Evolutionary conservation across 2,329 filamentous ascomycete genomes (phyloP), one percentile per base, ranked within the genome.

Genomic region (Fusarium sacchari): DNA sequence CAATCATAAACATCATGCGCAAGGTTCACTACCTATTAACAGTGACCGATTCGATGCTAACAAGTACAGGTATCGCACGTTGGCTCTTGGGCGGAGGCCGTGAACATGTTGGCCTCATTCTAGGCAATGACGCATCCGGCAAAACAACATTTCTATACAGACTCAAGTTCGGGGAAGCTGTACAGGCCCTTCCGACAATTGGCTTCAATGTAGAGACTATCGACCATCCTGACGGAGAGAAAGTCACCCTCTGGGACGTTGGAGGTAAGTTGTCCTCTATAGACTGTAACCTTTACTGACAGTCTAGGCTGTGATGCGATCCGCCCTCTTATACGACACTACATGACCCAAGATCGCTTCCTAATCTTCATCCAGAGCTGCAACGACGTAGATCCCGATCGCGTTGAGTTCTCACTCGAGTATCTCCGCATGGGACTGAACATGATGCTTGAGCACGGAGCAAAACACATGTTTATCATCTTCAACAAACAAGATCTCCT

Each of bases 141-240:
- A 95, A 95, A 84, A 95, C 93, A 17, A 94, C 93, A 20, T 84
- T 95, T 58, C 85, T 95, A 44, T 95, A 95, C 83, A 89, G 91
- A 80, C 83, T 97, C 84, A 97, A 97, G 89, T 90, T 97, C 79
- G 93, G 94, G 83, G 92, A 97, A 88, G 93, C 94, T 81, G 94
- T 97, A 80, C 96, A 94, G 79, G 97, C 95, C 72, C 97, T 98
- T 80, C 95, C 95, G 71, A 98, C 95, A 76, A 96, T 97, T 81
- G 95, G 92, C 68, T 97, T 98, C 87, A 98, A 98, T 81, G 94
- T 98, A 72, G 95, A 98, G 85, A 93, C 91, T 6, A 91, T 95
- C 1, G 70, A 76, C 4, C 66, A 73, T 46, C 39, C 69, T 0
- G 60, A 73, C 50, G 71, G 75, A 10, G 67, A 66, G 12, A 76